Evolutionary conservation across 108 stramenopile genomes (phyloP).

Genomic region (Cyclotella atomus): DNA sequence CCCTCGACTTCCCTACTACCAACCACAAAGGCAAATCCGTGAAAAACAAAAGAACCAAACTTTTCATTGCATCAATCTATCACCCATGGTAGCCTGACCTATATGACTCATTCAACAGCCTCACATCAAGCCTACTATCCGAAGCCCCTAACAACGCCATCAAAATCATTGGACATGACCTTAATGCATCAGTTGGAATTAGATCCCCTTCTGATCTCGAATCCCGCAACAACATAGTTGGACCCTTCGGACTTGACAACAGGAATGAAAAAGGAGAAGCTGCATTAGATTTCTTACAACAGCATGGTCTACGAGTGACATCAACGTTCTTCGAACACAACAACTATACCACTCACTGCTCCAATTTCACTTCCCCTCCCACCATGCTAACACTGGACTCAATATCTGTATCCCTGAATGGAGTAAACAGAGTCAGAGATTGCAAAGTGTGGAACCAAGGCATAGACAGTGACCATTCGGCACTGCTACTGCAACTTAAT

Average conservation of each 20-base stretch:
- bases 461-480: neutral
- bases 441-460: neutral
- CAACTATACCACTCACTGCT: neutral
- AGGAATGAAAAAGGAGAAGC: neutral
- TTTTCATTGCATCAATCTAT: neutral
- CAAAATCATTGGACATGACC: neutral
- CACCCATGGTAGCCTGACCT: neutral
- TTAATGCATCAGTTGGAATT: neutral
- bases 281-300: neutral
- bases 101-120: neutral
- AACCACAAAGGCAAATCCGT: neutral
- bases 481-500: neutral
- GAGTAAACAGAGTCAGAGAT: neutral
- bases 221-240: neutral
- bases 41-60: neutral
- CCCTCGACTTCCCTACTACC: neutral
- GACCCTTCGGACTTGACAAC: conserved; percentile 8
- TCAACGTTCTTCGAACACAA: neutral
- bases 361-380: neutral
- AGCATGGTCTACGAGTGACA: neutral
- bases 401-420: neutral
- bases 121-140: neutral
- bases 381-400: neutral
- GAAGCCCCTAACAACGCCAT: neutral
- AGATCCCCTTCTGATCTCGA: neutral